Evolutionary conservation across 2,329 filamentous ascomycete species (phyloP).

Genomic region (Aureobasidium sp.): DNA sequence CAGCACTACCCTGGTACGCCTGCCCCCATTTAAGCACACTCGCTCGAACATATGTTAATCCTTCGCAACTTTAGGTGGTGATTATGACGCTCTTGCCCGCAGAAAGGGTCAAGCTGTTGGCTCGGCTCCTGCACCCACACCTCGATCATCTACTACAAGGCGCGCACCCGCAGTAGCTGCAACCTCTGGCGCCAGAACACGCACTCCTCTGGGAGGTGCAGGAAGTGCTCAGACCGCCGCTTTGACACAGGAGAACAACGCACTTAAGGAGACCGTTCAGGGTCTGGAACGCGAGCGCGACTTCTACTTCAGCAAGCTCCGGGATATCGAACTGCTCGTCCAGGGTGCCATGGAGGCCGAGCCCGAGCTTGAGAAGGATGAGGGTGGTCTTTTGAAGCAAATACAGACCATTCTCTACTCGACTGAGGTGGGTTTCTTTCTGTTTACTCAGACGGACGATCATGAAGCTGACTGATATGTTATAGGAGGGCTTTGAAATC

Average conservation of each 20-base stretch:
- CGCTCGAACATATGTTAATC: background rate
- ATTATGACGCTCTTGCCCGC: conserved; percentile 84
- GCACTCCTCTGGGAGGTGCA: conserved; percentile 33
- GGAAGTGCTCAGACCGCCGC: conserved; percentile 56
- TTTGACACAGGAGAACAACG: conserved; percentile 75
- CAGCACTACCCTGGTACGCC: conserved; percentile 75
- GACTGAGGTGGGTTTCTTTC: conserved; percentile 59
- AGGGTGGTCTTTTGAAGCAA: conserved; percentile 84
- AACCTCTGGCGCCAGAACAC: conserved; percentile 33
- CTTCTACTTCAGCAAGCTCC: conserved; percentile 98
- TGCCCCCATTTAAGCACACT: background rate
- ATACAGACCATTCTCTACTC: conserved; percentile 97
- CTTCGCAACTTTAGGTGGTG: conserved; percentile 49
- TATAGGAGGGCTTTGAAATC: conserved; percentile 65
- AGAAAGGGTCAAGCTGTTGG: conserved; percentile 69
- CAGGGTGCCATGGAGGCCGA: conserved; percentile 91
- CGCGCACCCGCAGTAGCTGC: conserved; percentile 44
- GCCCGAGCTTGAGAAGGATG: conserved; percentile 87
- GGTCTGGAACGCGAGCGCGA: conserved; percentile 93
- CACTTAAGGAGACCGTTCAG: conserved; percentile 89
- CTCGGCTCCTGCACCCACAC: conserved; percentile 40
- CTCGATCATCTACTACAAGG: conserved; percentile 48
- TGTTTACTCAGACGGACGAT: background rate
- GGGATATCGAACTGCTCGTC: conserved; percentile 91
- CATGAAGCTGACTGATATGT: background rate